Evolutionary conservation across 192 early-diverging fungal genomes (phyloP), one percentile per base, ranked within the genome.

Genomic region (Pilobolus umbonatus): DNA sequence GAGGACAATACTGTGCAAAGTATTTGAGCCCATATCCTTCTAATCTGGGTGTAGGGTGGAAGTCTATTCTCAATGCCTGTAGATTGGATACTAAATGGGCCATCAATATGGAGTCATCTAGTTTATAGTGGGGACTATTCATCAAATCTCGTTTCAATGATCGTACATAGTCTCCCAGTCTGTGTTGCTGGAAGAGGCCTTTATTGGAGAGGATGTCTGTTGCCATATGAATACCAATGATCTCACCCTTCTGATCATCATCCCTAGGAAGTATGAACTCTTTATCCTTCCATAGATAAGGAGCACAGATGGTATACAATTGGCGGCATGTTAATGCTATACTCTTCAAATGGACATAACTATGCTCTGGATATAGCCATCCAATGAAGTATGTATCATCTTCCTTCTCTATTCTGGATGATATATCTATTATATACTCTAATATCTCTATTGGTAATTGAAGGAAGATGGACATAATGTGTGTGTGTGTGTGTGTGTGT

Each of bases 311-410:
- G 14, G 66, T 26, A 46, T 65, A 71, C 6, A 65, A 32, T 19
- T 38, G 19, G 28, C 60, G 51, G 15, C 69, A 71, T 15, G 59
- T 46, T n/a, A 61, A 49, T 30, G 63, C 61, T 19, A 71, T 21
- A 12, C 35, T 38, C 30, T 61, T 65, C 32, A 71, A 43, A 4
- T 65, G 45, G 5, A 19, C n/a, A 30, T 61, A 65, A 25, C 31
- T 32, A 40, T 65, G 48, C 31, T 71, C 59, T 12, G 69, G 69
- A 65, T 71, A 65, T 28, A 47, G 64, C 69, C 69, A 71, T 24
- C 69, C 60, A 22, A 56, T 39, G 28, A 71, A 64, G 29, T 61
- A 49, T 28, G 43, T 43, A 0, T 57, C 31, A 7, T 52, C 46
- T 10, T 61, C 48, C 10, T 36, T 50, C 25, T 29, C 32, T 4